Evolutionary conservation across 768 basidiomycete genomes (phyloP), one percentile per base, ranked within the genome.

Genomic region (Boletus rubescentipes): DNA sequence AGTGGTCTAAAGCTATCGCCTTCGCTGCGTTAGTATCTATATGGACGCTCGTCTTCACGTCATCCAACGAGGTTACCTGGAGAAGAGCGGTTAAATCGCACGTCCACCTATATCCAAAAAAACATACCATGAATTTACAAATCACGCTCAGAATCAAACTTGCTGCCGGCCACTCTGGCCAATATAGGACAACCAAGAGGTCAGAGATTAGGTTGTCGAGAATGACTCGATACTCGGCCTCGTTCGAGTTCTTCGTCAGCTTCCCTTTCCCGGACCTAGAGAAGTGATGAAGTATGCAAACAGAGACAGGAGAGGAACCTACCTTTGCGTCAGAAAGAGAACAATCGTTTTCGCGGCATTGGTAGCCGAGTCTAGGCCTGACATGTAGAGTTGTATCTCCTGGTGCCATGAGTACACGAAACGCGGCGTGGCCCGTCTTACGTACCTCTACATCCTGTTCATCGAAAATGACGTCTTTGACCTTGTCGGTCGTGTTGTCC

Each of bases 101-200:
- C n/a, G 15, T 34, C 15, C 36, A 1, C 4, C 14, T 6, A 12
- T 37, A 34, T 37, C 45, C 39, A 16, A 48, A 31, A 8, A 23
- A 14, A 60, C 79, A 10, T 54, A 93, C 95, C 91, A 98, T 91
- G 60, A 86, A 87, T 66, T 86, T 89, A 58, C 86, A 89, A 8
- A 87, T 83, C 43, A 97, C 87, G 40, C 80, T 83, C 35, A 98
- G 73, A 36, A 97, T 76, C 16, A 97, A 71, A 39, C 85, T 80
- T 2, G 97, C 91, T 10, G 91, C 95, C 7, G 97, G 97, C 94
- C 96, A 99, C 71, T 99, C 97, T 0, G 97, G 95, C 84, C 91
- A 91, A 67, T 89, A 94, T 7, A 98, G 75, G 18, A 97, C 93
- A 9, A 82, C 80, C 21, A 98, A 78, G 21, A 97, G 76, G 65